phyloP scores from a whole-genome alignment of 73 alveolate genomes.

The Tetrahymena borealis region DNA sequence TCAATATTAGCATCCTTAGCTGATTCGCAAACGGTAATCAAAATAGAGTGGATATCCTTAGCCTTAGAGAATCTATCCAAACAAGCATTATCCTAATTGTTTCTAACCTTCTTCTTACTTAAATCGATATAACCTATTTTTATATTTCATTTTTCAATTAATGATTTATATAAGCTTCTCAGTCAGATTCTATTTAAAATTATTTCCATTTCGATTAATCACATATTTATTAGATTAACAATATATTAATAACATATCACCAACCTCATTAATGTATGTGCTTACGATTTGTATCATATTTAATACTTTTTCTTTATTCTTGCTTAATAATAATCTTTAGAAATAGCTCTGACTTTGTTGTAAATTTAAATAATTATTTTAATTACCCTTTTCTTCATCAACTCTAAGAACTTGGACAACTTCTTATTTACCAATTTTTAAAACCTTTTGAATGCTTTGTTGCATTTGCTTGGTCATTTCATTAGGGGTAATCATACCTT shows the following conservation, averaged over 20 bases:
- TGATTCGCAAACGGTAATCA: constrained; percentile 59
- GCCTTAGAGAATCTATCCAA: constrained; percentile 47
- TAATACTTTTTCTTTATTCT: too few relatives aligned
- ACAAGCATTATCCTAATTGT: constrained; percentile 37
- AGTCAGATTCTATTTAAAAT: neutral
- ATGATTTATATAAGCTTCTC: neutral
- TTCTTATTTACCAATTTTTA: constrained; percentile 84
- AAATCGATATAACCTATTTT: constrained; percentile 74
- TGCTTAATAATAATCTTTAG: too few relatives aligned
- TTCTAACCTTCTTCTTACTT: constrained; percentile 77
- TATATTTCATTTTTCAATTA: neutral
- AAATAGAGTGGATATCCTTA: constrained; percentile 78
- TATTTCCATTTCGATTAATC: too few relatives aligned
- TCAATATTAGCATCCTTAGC: constrained; percentile 43
- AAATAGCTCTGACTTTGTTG: neutral
- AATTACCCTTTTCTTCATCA: constrained; percentile 62
- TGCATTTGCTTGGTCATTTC: constrained; percentile 83
- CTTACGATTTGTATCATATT: too few relatives aligned
- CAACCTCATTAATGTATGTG: too few relatives aligned
- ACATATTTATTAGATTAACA: too few relatives aligned
- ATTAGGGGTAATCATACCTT: constrained; percentile 76
- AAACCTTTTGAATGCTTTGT: constrained; percentile 60
- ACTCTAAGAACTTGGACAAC: constrained; percentile 80
- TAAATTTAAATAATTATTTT: neutral
- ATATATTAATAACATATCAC: too few relatives aligned